Conservation (phyloP, 1,284 basidiomycete species). For the Puccinia novopanici region DNA sequence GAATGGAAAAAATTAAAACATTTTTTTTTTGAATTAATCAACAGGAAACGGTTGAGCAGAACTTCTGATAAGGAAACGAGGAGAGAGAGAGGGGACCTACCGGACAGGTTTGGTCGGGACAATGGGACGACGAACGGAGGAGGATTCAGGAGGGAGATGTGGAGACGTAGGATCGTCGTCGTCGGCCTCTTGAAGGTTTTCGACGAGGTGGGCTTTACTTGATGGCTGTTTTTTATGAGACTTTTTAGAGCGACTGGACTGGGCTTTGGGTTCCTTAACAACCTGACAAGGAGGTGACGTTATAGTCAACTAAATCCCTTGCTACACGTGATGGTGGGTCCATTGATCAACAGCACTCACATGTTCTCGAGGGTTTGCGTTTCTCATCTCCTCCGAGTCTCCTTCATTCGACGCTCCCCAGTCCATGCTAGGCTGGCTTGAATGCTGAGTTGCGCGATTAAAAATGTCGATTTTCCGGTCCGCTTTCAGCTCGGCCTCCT, state of each 20-base stretch:
- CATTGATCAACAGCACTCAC: too few relatives aligned
- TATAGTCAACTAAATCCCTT: too few relatives aligned
- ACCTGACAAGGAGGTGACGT: not conserved
- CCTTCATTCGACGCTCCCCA: not conserved
- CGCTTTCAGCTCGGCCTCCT: constrained; percentile 77
- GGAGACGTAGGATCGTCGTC: constrained; percentile 29
- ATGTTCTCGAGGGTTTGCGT: not conserved
- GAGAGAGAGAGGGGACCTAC: not conserved
- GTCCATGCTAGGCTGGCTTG: not conserved
- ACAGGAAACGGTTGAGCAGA: too few relatives aligned
- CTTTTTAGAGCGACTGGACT: not conserved
- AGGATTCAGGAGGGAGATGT: not conserved
- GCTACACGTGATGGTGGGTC: too few relatives aligned
- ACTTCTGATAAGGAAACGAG: too few relatives aligned
- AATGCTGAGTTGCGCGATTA: constrained; percentile 51
- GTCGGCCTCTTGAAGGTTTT: constrained; percentile 6
- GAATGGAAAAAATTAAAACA: not conserved
- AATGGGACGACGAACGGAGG: constrained; percentile 1
- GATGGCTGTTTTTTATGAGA: not conserved
- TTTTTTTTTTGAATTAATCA: not conserved
- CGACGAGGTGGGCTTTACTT: too few relatives aligned
- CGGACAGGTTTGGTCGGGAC: not conserved
- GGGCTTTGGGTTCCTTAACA: not conserved
- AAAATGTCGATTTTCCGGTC: constrained; percentile 91
- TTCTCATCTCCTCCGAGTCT: not conserved